These are phyloP conservation scores for Wilhelminamyces savonicus DNA, from an alignment of 805 yeast species.

Conservation along the genomic window DNA sequence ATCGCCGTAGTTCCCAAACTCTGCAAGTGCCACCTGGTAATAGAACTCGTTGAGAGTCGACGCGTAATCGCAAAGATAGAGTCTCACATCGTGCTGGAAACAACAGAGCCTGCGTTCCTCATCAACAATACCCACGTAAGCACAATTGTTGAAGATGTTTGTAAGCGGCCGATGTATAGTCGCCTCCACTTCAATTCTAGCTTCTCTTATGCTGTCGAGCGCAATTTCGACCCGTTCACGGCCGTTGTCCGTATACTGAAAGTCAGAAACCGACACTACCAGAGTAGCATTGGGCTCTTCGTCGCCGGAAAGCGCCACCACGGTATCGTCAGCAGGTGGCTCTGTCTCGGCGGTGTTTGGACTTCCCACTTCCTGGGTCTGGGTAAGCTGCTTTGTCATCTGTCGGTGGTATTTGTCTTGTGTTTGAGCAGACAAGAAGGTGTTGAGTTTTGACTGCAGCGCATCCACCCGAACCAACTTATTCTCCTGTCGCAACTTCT, in stretches of 20 bases:
- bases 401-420: constrained; percentile 1
- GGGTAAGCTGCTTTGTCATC: not conserved
- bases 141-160: constrained; percentile 58
- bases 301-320: constrained; percentile 3
- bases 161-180: constrained; percentile 51
- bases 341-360: not conserved
- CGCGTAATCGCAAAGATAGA: constrained; percentile 77
- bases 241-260: constrained; percentile 2
- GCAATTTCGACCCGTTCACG: constrained; percentile 37
- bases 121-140: constrained; percentile 82
- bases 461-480: constrained; percentile 69
- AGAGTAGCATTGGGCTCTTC: not conserved
- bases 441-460: constrained; percentile 39
- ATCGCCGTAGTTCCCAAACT: constrained; percentile 77
- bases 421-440: constrained; percentile 3
- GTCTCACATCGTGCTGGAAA: constrained; percentile 75
- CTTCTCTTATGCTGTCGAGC: constrained; percentile 51
- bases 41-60: constrained; percentile 61
- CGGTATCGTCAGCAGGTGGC: not conserved
- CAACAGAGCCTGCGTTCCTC: constrained; percentile 62
- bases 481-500: constrained; percentile 49
- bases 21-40: constrained; percentile 73
- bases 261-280: not conserved
- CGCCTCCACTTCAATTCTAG: constrained; percentile 46
- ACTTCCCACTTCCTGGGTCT: not conserved